Percentiles rank a stretch among this genome's conserved stretches.
phyloP scores from a whole-genome alignment of 2,329 filamentous ascomycete species.

The Diaporthe capsici region DNA sequence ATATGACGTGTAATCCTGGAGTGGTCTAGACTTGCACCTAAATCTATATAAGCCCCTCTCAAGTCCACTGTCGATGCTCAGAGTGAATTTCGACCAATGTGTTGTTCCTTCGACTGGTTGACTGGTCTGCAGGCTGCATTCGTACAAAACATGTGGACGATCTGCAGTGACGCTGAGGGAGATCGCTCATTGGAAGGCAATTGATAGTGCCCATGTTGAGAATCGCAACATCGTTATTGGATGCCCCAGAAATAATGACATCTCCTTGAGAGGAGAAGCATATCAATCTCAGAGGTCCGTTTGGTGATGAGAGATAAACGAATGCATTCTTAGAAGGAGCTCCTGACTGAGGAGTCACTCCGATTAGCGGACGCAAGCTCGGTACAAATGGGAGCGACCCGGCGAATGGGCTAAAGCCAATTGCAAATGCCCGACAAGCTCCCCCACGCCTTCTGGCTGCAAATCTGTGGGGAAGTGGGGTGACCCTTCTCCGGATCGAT shows the following conservation, averaged over 20 bases:
- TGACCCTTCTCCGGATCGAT: neutral
- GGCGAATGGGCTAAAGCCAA: slow-evolving; percentile 36
- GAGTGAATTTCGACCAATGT: neutral
- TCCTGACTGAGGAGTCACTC: neutral
- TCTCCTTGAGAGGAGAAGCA: neutral
- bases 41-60: neutral
- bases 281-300: neutral
- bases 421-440: slow-evolving; percentile 33
- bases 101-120: neutral
- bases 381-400: slow-evolving; percentile 21
- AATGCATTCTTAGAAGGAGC: neutral
- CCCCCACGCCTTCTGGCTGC: slow-evolving; percentile 18
- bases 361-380: slow-evolving; percentile 33
- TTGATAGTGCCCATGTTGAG: no score
- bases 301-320: neutral
- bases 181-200: neutral
- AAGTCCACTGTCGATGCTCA: neutral
- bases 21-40: neutral
- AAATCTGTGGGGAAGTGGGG: slow-evolving; percentile 38
- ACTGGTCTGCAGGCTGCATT: neutral
- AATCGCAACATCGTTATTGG: neutral
- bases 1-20: neutral
- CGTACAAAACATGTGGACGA: neutral
- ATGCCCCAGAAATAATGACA: neutral
- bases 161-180: neutral